Base-by-base conservation (phyloP, 1,139 yeast species). In the Kodamaea derodonti region DNA sequence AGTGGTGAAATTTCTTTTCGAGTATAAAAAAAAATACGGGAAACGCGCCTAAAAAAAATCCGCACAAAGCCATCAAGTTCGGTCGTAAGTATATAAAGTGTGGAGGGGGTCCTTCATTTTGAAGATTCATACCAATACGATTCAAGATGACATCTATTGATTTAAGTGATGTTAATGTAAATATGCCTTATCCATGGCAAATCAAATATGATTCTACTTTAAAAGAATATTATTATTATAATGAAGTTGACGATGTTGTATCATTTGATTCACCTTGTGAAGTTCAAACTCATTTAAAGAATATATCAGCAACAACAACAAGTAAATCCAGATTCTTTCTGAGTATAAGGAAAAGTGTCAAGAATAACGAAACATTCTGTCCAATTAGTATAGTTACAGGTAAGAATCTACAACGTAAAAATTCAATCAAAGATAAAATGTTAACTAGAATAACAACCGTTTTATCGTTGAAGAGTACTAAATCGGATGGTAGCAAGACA, bases 211-310 rank as follows among this genome's bases (percentile, higher is more conserved):
- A 69, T 43, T 39, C 49, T 3, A 48, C 52, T 15, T 51, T 69
- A 34, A 52, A 62, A 29, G 69, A 65, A 44, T 54, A 62, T 41
- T 68, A 68, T 48, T 69, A 64, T 41, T 39, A 58, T 22, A 62
- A 67, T 46, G 45, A 54, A 13, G 39, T 42, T 20, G 65, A 62
- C 33, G 58, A 60, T 31, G 41, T 60, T 3, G 52, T 65, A 11
- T 49, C 65, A 13, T 69, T 66, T 42, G 74, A 69, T 43, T 55
- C 56, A 28, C 74, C 75, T 3, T 55, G 62, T 39, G 74, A 69
- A 45, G 74, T 69, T 6, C 54, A 55, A 33, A 28, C 29, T 24
- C 28, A 24, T 17, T 13, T 25, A 8, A 14, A 12, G 17, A 25
- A 25, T 12, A 25, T 25, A 12, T 7, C 9, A 5, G 17, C 6